Evolutionary conservation across 2,329 filamentous ascomycete species (phyloP), one percentile per base, ranked within the genome.

Genomic region (Penicillium sp.): DNA sequence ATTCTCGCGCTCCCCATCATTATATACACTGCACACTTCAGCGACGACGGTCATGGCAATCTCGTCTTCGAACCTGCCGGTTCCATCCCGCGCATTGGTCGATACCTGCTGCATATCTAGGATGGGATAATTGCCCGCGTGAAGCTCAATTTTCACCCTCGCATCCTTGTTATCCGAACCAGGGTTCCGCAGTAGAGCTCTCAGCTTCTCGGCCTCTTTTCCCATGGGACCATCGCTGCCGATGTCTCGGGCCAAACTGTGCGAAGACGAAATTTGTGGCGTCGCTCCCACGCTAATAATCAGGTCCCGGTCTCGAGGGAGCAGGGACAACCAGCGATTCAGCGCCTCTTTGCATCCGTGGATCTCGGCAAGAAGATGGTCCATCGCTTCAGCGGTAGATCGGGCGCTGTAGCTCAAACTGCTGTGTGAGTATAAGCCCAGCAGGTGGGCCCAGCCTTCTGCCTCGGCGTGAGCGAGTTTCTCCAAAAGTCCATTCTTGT

Each of bases 21-120:
- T 75, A 61, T 93, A 93, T 1, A 85, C 64, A 47, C 81, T 83
- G 33, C 81, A 79, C 0, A 91, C 79, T 63, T 93, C 86, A 0
- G 82, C 80, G n/a, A 90, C 68, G 8, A 90, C 75, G 0, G 79
- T 82, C 29, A 90, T 69, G 1, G 79, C 86, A 28, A 91, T 76
- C 56, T 83, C 79, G 3, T 74, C 66, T 51, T 73, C 59, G 1
- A 58, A 41, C 2, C 48, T 45, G 57, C 43, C 70, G 0, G 46
- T 41, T 5, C 65, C 58, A 3, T 76, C 73, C 0, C 77, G 68
- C 4, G 85, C 83, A 58, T 84, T 80, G 0, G 86, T 88, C 1
- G 86, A 82, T 2, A 91, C 73, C 65, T 93, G 88, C 65, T 93
- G 88, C 58, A 90, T 74, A 65, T 93, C 88, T 7, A 91, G 77